Evolutionary conservation across 345 rosid species (phyloP).

Genomic region (Linum trigynum): DNA sequence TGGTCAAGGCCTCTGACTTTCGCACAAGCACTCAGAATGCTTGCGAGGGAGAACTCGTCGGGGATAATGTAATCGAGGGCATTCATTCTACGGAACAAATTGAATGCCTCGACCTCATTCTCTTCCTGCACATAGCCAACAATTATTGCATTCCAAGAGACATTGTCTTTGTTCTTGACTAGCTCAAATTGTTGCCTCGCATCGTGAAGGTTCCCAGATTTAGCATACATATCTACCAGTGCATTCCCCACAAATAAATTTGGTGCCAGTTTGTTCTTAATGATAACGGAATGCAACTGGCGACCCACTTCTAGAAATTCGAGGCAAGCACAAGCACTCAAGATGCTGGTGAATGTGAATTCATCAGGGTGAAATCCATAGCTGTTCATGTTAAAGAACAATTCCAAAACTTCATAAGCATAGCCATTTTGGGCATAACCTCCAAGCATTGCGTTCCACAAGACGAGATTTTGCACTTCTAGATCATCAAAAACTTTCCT

Average conservation of each 20-base stretch:
- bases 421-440: slow-evolving; percentile 69
- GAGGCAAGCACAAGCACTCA: slow-evolving; percentile 73
- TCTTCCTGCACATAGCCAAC: slow-evolving; percentile 78
- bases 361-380: slow-evolving; percentile 65
- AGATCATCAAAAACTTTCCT: slow-evolving; percentile 51
- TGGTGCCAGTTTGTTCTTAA: slow-evolving; percentile 45
- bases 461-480: slow-evolving; percentile 62
- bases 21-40: slow-evolving; percentile 76
- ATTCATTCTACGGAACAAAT: slow-evolving; percentile 57
- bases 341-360: slow-evolving; percentile 73
- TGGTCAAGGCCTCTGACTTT: slow-evolving; percentile 43
- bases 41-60: slow-evolving; percentile 72
- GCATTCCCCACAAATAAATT: slow-evolving; percentile 83
- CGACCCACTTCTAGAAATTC: slow-evolving; percentile 45
- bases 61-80: slow-evolving; percentile 33
- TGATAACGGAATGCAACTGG: slow-evolving; percentile 61
- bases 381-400: slow-evolving; percentile 54
- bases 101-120: slow-evolving; percentile 59
- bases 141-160: slow-evolving; percentile 93
- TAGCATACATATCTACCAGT: slow-evolving; percentile 89
- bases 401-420: slow-evolving; percentile 39
- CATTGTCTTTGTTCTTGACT: slow-evolving; percentile 41
- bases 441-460: slow-evolving; percentile 84
- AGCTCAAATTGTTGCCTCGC: slow-evolving; percentile 66
- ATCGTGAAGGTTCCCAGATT: slow-evolving; percentile 56